Conservation (phyloP, 345 rosid genomes). For the Citrus sinensis region DVS_A1.0 CM039165.1:32527501-32528000, state of each 20-base stretch:
- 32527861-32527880: background rate
- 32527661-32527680: constrained; percentile 8
- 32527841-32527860: constrained; percentile 86
- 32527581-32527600: constrained; percentile 97
- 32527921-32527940: background rate
- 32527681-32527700: background rate
- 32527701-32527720: background rate
- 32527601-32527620: constrained; percentile 98
- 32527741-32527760: background rate
- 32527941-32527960: background rate
- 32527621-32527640: constrained; percentile 99
- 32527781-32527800: constrained; percentile 55
- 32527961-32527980: background rate
- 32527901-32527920: background rate
- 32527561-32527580: constrained; percentile 98
- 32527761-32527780: background rate
- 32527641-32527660: constrained; percentile 99
- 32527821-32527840: constrained; percentile 97
- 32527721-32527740: background rate
- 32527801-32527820: constrained; percentile 97
- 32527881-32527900: background rate
- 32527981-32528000: too few relatives aligned
- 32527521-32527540: constrained; percentile 99
- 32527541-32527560: constrained; percentile 99
- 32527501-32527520: constrained; percentile 87